A percentile compares a stretch with the other conserved stretches of the same genome.
Conservation (phyloP, 2,329 filamentous ascomycete species). For the Aschersonia sp. region DNA sequence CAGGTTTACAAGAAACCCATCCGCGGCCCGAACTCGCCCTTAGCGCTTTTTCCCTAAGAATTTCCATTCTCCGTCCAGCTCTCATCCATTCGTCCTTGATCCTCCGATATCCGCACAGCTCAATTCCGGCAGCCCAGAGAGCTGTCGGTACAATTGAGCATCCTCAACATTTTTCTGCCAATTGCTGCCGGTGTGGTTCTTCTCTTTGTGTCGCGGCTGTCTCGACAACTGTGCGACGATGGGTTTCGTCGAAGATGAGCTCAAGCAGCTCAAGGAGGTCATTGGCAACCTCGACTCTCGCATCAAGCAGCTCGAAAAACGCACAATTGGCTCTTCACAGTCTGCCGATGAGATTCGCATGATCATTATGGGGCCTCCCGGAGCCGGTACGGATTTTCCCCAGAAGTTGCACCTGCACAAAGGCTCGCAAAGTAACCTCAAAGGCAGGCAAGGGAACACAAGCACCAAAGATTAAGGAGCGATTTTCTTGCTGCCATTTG, state of each 20-base stretch:
- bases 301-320: conserved; percentile 71
- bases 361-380: conserved; percentile 94
- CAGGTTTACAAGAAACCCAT: neutral
- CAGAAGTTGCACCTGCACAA: neutral
- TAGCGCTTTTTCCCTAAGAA: conserved; percentile 1
- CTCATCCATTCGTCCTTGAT: neutral
- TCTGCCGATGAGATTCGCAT: conserved; percentile 66
- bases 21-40: neutral
- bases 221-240: conserved; percentile 38
- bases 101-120: neutral
- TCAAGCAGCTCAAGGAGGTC: conserved; percentile 72
- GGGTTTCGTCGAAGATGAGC: conserved; percentile 76
- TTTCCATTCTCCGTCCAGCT: neutral
- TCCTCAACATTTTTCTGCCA: neutral
- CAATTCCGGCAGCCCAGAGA: neutral
- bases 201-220: conserved; percentile 5
- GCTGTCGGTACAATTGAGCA: neutral
- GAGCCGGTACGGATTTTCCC: conserved; percentile 57
- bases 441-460: conserved; percentile 89
- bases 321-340: conserved; percentile 40
- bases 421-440: conserved; percentile 2
- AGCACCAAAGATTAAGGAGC: conserved; percentile 95
- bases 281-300: conserved; percentile 74
- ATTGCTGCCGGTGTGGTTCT: neutral
- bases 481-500: conserved; percentile 92